Evolutionary conservation across 73 alveolate species (phyloP), one percentile per base, ranked within the genome.

Genomic region (Loxodes magnus): DNA sequence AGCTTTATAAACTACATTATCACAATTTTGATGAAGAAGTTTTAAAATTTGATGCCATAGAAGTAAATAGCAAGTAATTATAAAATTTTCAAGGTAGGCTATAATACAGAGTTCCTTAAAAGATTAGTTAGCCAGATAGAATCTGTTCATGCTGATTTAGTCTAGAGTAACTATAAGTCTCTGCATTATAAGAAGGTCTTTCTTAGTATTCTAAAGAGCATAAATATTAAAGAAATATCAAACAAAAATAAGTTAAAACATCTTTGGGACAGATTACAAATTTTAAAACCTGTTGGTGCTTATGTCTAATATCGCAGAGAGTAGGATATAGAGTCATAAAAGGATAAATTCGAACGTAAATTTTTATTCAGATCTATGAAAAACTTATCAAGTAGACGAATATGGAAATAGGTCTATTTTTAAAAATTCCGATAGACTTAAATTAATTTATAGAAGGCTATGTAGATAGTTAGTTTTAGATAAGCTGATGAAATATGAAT

Each of bases 291-390:
- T 10, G n/a, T 46, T 46, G 59, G 35, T 21, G 35, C 59, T 16
- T 46, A 21, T 46, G 51, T 20, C 10, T 37, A 46, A 5, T 46
- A 46, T 25, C 7, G 17, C 2, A 12, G 14, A 33, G 14, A 33
- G 14, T n/a, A n/a, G 10, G 43, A 33, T 16, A 12, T 16, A n/a
- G 43, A n/a, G 2, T n/a, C 43, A n/a, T 12, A 33, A n/a, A 24
- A 46, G n/a, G 59, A 46, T 2, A 24, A 46, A 2, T 24, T 10
- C 39, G 2, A 49, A 64, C 21, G 34, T 41, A 10, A 50, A 61
- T 2, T 37, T 31, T 9, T 23, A 14, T 38, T 7, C 52, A 12
- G 1, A 17, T 10, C 17, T 46, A 17, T 46, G 59, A 24, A 46
- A 22, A 24, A 46, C 14, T 9, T 24, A 46, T 19, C 28, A 46